Evolutionary conservation across 768 basidiomycete genomes (phyloP), one percentile per base, ranked within the genome.

Genomic region (Hygrocybe coccinea): DNA sequence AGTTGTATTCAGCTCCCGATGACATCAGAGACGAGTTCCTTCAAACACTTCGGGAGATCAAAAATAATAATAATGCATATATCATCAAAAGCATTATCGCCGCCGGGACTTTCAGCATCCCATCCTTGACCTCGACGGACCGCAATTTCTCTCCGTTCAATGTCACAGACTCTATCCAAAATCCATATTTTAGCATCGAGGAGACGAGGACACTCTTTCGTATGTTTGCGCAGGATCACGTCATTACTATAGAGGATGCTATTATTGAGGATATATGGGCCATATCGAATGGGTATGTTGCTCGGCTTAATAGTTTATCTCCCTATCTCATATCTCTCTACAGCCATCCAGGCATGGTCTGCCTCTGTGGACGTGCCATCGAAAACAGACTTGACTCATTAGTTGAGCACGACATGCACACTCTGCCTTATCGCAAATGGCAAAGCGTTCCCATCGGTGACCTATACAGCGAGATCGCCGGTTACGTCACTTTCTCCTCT

Each of bases 381-480:
- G 8, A 8, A 21, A 45, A 45, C 44, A 11, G 44, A 14, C 44
- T 45, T 21, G 8, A 45, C 21, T 22, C 21, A 9, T 17, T 45
- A 17, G 21, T 45, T 22, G 44, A 45, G 12, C 44, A 11, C 19
- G 12, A 45, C 21, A 9, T 22, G 9, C 44, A 22, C 9, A 14
- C 44, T 9, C 44, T 12, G 44, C 19, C 19, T 8, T 45, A 45
- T 21, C 44, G 21, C 44, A 45, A 45, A 8, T 56, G 56, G 56
- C 37, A 57, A 45, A 29, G 34, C 14, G 29, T 57, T 45, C 39
- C 56, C 25, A 34, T 24, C 5, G 45, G 44, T 7, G 7, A 11
- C 22, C 52, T 57, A 10, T 57, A 57, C 35, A 41, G 41, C 33
- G 56, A 41, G 35, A 44, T 57, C 15, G n/a, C 36, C 19, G 12